Conservation (phyloP, 2,329 filamentous ascomycete species). For the Ploettnerulaceae sp. region DNA sequence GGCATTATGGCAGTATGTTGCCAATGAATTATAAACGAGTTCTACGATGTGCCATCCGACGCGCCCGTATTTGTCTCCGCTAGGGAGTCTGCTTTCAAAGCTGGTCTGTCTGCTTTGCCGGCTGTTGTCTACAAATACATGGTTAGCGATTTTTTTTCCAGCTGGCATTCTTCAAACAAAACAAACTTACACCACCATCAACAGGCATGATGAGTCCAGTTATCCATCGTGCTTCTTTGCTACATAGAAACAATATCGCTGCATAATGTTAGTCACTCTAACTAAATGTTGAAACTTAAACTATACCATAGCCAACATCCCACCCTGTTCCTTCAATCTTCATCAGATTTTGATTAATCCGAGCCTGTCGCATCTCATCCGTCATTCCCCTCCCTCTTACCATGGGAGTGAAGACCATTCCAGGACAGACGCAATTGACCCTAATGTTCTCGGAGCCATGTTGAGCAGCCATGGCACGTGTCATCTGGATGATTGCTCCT, state of each 20-base stretch:
- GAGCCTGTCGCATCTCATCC: conserved; percentile 36
- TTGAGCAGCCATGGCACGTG: conserved; percentile 50
- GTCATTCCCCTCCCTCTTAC: conserved; percentile 39
- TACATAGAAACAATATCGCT: conserved; percentile 43
- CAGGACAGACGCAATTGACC: conserved; percentile 52
- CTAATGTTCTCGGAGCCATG: conserved; percentile 46
- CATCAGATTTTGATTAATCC: conserved; percentile 46
- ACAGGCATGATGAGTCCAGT: conserved; percentile 45
- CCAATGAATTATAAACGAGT: too few species aligned
- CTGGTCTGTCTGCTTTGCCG: too few species aligned
- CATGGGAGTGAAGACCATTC: conserved; percentile 47
- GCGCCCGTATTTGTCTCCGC: too few species aligned
- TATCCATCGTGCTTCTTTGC: conserved; percentile 48
- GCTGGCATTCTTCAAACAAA: too few species aligned
- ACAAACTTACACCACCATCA: conserved; percentile 34
- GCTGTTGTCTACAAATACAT: too few species aligned
- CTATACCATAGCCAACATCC: conserved; percentile 46
- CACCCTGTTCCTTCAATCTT: conserved; percentile 50
- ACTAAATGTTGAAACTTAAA: conserved; percentile 26
- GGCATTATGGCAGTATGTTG: too few species aligned
- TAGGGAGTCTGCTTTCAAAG: too few species aligned
- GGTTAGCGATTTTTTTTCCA: too few species aligned
- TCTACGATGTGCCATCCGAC: too few species aligned
- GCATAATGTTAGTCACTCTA: background rate
- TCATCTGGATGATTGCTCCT: conserved; percentile 51